A percentile compares a stretch with the other conserved stretches of the same genome.
phyloP scores from a whole-genome alignment of 805 yeast species.

The Zygosaccharomyces lentus region DNA sequence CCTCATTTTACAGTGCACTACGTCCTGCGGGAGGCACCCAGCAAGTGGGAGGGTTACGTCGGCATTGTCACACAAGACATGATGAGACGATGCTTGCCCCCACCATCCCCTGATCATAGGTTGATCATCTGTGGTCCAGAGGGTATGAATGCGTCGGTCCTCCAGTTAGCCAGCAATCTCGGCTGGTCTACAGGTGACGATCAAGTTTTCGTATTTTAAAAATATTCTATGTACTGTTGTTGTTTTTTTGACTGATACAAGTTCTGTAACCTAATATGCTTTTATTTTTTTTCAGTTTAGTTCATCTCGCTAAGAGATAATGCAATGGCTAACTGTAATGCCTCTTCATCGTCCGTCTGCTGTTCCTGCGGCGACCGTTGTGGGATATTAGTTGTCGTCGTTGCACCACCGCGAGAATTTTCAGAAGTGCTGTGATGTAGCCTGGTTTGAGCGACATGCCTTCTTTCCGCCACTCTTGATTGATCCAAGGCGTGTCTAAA shows the following conservation, averaged over 20 bases:
- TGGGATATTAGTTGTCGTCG: neutral
- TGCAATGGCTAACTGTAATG: slow-evolving; percentile 33
- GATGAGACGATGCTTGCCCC: slow-evolving; percentile 51
- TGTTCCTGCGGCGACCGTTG: neutral
- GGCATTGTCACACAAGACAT: slow-evolving; percentile 61
- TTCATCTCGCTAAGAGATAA: slow-evolving; percentile 32
- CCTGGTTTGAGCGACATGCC: neutral
- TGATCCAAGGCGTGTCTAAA: slow-evolving; percentile 20
- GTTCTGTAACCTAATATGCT: neutral
- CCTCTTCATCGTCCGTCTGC: slow-evolving; percentile 23
- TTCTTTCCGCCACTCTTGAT: slow-evolving; percentile 15
- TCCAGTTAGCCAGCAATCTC: slow-evolving; percentile 48
- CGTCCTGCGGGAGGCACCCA: slow-evolving; percentile 49
- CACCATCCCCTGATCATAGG: slow-evolving; percentile 44
- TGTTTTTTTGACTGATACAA: slow-evolving; percentile 1
- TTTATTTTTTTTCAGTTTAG: slow-evolving; percentile 4
- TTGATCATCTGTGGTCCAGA: slow-evolving; percentile 74
- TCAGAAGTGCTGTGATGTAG: neutral
- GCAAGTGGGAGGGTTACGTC: slow-evolving; percentile 50
- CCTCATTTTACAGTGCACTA: slow-evolving; percentile 61
- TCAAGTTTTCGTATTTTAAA: slow-evolving; percentile 55
- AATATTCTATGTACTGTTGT: slow-evolving; percentile 1
- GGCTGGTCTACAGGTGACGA: slow-evolving; percentile 58
- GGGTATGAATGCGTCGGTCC: slow-evolving; percentile 54
- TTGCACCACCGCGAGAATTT: neutral